Percentiles rank a stretch among this genome's conserved stretches.
Conservation (phyloP, 176 grass and related monocot species). For the Olyra latifolia region DNA sequence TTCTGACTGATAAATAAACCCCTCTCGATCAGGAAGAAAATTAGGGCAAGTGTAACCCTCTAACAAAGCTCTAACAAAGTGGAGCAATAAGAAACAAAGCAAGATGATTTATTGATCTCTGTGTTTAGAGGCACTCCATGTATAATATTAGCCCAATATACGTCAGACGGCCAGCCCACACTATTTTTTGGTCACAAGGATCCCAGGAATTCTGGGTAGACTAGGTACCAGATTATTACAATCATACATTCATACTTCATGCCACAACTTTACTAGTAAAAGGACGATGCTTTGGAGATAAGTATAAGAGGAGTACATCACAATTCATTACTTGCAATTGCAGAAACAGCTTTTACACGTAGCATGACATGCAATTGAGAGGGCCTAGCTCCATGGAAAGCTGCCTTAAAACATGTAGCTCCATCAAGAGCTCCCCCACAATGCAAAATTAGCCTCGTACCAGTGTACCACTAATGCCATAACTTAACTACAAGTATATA, state of each 20-base stretch:
- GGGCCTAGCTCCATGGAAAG: constrained; percentile 50
- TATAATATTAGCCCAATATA: background rate
- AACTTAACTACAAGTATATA: constrained; percentile 18
- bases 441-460: constrained; percentile 40
- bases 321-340: constrained; percentile 25
- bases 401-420: constrained; percentile 97
- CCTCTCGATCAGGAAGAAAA: background rate
- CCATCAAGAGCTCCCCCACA: constrained; percentile 45
- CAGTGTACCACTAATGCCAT: constrained; percentile 14
- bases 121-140: background rate
- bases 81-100: background rate
- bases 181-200: constrained; percentile 21
- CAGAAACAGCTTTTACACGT: constrained; percentile 45
- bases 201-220: constrained; percentile 34
- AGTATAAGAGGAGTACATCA: constrained; percentile 21
- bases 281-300: constrained; percentile 33
- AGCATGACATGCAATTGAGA: constrained; percentile 32
- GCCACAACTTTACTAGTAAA: constrained; percentile 19
- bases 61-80: background rate
- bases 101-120: background rate
- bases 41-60: background rate
- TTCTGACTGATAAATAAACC: background rate
- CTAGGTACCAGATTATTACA: background rate
- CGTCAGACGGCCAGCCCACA: background rate
- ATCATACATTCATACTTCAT: background rate